A percentile compares a stretch with the other conserved stretches of the same genome.
Conservation (phyloP, 2,329 filamentous ascomycete species). For the Penicillium fuscoglaucum region DNA sequence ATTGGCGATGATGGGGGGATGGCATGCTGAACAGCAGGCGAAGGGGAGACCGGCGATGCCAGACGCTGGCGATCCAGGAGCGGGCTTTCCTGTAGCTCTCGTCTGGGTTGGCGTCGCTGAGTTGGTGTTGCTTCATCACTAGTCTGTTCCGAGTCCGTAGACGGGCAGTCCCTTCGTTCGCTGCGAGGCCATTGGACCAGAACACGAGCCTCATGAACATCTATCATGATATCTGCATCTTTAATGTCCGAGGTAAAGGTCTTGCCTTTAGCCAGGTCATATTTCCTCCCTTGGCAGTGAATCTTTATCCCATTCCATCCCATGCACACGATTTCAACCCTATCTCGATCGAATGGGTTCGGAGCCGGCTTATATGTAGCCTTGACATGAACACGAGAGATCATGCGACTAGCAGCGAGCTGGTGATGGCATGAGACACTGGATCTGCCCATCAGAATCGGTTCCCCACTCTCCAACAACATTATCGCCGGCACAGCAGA, state of each 20-base stretch:
- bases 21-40: conserved; percentile 53
- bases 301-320: conserved; percentile 96
- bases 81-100: conserved; percentile 41
- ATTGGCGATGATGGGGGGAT: conserved; percentile 46
- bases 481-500: conserved; percentile 79
- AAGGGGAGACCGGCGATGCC: conserved; percentile 75
- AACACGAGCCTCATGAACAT: conserved; percentile 89
- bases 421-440: conserved; percentile 96
- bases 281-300: conserved; percentile 84
- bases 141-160: conserved; percentile 64
- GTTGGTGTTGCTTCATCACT: conserved; percentile 61
- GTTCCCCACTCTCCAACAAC: conserved; percentile 77
- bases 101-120: conserved; percentile 32
- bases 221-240: conserved; percentile 86
- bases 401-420: conserved; percentile 84
- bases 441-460: conserved; percentile 84
- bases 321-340: conserved; percentile 83
- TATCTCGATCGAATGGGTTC: conserved; percentile 68
- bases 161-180: conserved; percentile 54
- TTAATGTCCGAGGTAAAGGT: conserved; percentile 88
- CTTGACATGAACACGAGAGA: conserved; percentile 91
- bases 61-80: conserved; percentile 64
- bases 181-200: conserved; percentile 80
- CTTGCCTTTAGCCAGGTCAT: conserved; percentile 83
- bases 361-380: conserved; percentile 75